A percentile compares a stretch with the other conserved stretches of the same genome.
Evolutionary conservation across 768 basidiomycete species (phyloP).

Genomic region (Tephrocybe rancida): DNA sequence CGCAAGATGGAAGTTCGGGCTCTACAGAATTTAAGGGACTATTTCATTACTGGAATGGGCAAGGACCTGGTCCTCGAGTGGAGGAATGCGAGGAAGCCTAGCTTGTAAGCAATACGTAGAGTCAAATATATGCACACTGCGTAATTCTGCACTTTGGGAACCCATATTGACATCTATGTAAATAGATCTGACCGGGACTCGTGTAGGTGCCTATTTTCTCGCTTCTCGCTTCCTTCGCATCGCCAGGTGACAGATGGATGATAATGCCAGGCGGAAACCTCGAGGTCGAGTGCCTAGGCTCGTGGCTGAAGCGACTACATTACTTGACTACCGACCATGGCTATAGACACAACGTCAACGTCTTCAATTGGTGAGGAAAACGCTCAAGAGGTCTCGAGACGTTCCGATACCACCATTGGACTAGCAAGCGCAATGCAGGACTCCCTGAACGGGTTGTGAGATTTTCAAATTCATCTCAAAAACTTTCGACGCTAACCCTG

Average conservation of each 20-base stretch:
- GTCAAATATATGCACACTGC: background rate
- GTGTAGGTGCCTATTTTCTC: slow-evolving; percentile 1
- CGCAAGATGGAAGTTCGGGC: slow-evolving; percentile 86
- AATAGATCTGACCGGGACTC: background rate
- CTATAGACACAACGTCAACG: background rate
- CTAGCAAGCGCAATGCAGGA: slow-evolving; percentile 13
- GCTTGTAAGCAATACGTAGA: slow-evolving; percentile 10
- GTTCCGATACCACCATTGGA: slow-evolving; percentile 1
- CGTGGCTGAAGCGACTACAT: background rate
- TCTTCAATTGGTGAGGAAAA: background rate
- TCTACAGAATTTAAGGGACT: slow-evolving; percentile 75
- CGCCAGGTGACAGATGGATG: background rate
- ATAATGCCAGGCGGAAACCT: slow-evolving; percentile 19
- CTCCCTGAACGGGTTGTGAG: slow-evolving; percentile 22
- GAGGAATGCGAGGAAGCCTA: slow-evolving; percentile 19
- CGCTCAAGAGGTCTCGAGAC: background rate
- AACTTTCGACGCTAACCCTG: background rate
- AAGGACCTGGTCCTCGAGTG: slow-evolving; percentile 70
- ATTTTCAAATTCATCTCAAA: background rate
- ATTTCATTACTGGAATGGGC: slow-evolving; percentile 62
- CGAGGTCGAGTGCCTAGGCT: slow-evolving; percentile 9
- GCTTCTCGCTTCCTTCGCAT: background rate
- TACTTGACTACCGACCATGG: slow-evolving; percentile 7
- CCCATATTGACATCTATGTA: slow-evolving; percentile 1
- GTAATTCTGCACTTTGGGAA: no score